A percentile compares a stretch with the other conserved stretches of the same genome.
These are phyloP conservation scores for Xylaria longipes DNA, from an alignment of 495 filamentous ascomycete species.

Conservation along the genomic window DNA sequence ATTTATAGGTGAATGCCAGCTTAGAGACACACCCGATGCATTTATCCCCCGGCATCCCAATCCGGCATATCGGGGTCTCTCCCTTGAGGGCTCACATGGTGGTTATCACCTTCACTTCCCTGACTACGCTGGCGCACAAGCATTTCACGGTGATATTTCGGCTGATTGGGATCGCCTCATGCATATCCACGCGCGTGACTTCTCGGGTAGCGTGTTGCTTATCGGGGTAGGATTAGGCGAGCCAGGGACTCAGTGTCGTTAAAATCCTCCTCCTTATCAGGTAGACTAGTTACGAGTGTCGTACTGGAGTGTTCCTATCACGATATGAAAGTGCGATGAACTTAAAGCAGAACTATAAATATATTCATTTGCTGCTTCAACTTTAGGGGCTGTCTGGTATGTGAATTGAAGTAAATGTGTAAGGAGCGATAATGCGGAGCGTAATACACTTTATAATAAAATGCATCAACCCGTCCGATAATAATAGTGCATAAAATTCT, in stretches of 20 bases:
- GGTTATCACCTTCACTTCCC: slow-evolving; percentile 24
- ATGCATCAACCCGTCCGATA: not conserved
- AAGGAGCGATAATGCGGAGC: not conserved
- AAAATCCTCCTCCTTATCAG: not conserved
- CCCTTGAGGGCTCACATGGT: not conserved
- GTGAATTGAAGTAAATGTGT: not conserved
- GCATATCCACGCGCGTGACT: not conserved
- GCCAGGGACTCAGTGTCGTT: slow-evolving; percentile 5
- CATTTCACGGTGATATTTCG: not conserved
- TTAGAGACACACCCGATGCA: not conserved
- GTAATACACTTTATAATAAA: not conserved
- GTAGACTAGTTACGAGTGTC: not conserved
- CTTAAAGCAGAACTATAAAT: not conserved
- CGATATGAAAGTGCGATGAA: not conserved
- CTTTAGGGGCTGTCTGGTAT: not conserved
- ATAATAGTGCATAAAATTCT: not conserved
- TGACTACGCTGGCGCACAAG: not conserved
- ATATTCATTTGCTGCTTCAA: not conserved
- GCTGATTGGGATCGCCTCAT: slow-evolving; percentile 24
- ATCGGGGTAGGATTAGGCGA: slow-evolving; percentile 16
- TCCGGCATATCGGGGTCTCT: slow-evolving; percentile 17
- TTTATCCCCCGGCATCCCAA: not conserved
- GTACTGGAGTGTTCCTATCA: not conserved
- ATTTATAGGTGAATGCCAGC: slow-evolving; percentile 23
- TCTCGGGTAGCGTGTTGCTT: slow-evolving; percentile 5